Conservation (phyloP, 2,329 filamentous ascomycete species). For the Trichophyton simii region DNA sequence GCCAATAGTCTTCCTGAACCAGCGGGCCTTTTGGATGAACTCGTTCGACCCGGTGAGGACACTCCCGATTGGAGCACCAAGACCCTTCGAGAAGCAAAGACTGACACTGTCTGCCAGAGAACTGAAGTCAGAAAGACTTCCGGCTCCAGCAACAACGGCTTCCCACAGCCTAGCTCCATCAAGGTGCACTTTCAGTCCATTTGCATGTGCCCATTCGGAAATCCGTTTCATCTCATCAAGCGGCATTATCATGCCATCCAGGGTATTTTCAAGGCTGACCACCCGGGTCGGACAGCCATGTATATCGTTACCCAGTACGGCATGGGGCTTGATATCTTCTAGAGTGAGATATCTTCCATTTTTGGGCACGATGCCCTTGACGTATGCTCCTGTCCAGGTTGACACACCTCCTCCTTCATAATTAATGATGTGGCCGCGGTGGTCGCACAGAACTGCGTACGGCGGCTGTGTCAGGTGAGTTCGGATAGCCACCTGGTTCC, state of each 20-base stretch:
- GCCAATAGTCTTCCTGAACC: constrained; percentile 68
- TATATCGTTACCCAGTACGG: constrained; percentile 55
- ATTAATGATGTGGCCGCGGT: constrained; percentile 62
- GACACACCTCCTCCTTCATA: constrained; percentile 56
- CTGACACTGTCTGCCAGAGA: constrained; percentile 60
- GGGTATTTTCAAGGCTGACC: constrained; percentile 75
- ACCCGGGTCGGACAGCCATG: constrained; percentile 69
- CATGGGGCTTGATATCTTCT: constrained; percentile 58
- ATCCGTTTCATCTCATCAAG: constrained; percentile 59
- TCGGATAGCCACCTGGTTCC: constrained; percentile 74
- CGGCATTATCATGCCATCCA: constrained; percentile 67
- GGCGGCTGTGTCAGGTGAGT: constrained; percentile 68
- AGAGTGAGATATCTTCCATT: constrained; percentile 65
- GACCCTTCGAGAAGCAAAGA: constrained; percentile 69
- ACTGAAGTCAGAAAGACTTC: constrained; percentile 54
- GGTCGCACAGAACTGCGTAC: constrained; percentile 66
- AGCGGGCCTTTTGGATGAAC: constrained; percentile 56
- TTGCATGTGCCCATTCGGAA: constrained; percentile 51
- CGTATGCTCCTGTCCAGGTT: constrained; percentile 55
- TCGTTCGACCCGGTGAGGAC: constrained; percentile 51
- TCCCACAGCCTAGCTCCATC: constrained; percentile 78
- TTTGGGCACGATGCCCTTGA: constrained; percentile 52
- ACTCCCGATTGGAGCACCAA: constrained; percentile 69
- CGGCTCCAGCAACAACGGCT: constrained; percentile 58
- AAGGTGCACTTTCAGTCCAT: constrained; percentile 58